Evolutionary conservation across 345 rosid genomes (phyloP), one percentile per base, ranked within the genome.

Genomic region (Citrus medica): DNA sequence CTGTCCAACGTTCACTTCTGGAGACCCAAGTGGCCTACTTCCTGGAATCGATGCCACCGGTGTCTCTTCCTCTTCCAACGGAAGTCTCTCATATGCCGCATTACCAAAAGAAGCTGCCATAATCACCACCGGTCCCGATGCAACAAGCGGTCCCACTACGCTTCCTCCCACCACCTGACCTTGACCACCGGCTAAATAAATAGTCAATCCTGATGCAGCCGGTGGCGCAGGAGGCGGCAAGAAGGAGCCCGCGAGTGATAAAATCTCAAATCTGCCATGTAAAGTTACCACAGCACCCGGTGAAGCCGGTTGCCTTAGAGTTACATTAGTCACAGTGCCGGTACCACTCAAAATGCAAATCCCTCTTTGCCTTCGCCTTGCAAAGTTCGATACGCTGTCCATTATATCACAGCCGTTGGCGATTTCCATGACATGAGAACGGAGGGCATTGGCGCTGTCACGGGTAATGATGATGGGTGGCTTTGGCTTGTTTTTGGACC

Each of bases 51-150:
- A 79, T 22, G 66, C 69, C 62, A 71, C 80, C 40, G 80, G 81
- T 19, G 69, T 69, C 70, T 92, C 97, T 30, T 93, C 97, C 65
- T 94, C 98, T 73, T 94, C 98, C 76, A 92, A 69, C 10, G 98
- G 98, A 81, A 94, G 83, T 78, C 95, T 84, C 85, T 92, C 93
- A 69, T 93, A 95, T n/a, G 98, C 94, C n/a, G 98, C 98, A 90
- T 95, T 93, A 22, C 98, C 94, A 67, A 95, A 95, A 24, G 98
- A 95, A 76, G 98, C 98, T 1, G 98, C 98, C 97, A 95, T 93
- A 70, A 95, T 82, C 74, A 95, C 94, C 58, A 93, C 94, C 56
- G 98, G 98, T 10, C 98, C 98, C 0, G 92, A 90, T 5, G 98
- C 95, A 62, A 89, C 37, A 3, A 95, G 93, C 40, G 92, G 92